These are phyloP conservation scores for Verticillium alfalfae DNA, from an alignment of 2,329 filamentous ascomycete genomes.

Conservation along the genomic window DNA sequence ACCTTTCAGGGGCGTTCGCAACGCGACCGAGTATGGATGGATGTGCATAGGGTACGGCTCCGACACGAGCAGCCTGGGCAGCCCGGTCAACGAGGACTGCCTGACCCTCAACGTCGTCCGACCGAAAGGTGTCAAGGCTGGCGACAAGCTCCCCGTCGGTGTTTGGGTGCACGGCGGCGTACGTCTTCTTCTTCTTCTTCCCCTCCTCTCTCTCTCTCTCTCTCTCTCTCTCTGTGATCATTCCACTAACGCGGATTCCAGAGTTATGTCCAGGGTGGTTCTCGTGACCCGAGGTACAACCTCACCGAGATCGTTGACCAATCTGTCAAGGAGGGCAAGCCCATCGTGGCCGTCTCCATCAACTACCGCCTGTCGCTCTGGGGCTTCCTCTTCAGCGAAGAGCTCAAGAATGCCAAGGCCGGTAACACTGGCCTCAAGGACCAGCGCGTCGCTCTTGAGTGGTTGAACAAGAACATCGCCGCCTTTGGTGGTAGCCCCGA, in stretches of 20 bases:
- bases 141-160: slow-evolving; percentile 45
- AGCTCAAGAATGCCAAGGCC: slow-evolving; percentile 34
- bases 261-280: slow-evolving; percentile 12
- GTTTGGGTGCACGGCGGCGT: slow-evolving; percentile 52
- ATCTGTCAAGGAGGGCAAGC: slow-evolving; percentile 37
- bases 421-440: slow-evolving; percentile 47
- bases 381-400: slow-evolving; percentile 43
- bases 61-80: slow-evolving; percentile 18
- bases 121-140: slow-evolving; percentile 17
- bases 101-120: slow-evolving; percentile 22
- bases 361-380: slow-evolving; percentile 46
- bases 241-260: neutral
- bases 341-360: slow-evolving; percentile 43
- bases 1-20: slow-evolving; percentile 34
- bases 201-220: slow-evolving; percentile 6
- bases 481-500: slow-evolving; percentile 40
- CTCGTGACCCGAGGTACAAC: slow-evolving; percentile 50
- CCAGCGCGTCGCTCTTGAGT: slow-evolving; percentile 41
- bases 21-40: slow-evolving; percentile 39
- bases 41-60: slow-evolving; percentile 46
- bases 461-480: slow-evolving; percentile 45
- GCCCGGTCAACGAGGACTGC: slow-evolving; percentile 21
- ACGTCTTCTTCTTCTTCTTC: slow-evolving; percentile 15
- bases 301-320: slow-evolving; percentile 52
- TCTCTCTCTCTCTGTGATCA: neutral